Percentiles rank a stretch among this genome's conserved stretches.
phyloP scores from a whole-genome alignment of 768 basidiomycete species.

The Suillus bovinus region DNA sequence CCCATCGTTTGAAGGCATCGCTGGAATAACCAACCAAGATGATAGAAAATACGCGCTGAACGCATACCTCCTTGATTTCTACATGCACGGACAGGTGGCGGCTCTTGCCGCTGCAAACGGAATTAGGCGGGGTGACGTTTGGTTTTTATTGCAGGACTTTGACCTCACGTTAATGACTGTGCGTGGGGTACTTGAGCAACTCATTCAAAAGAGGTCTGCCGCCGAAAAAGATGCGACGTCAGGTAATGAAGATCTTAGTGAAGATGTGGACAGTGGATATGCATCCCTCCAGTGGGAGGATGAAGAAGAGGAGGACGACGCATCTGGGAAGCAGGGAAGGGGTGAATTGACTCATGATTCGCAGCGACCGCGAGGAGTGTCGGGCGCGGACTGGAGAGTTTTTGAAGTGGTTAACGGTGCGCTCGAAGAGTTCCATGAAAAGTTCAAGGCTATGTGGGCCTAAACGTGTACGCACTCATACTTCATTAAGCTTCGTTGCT shows the following conservation, averaged over 20 bases:
- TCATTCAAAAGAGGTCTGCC: conserved; percentile 34
- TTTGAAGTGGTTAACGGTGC: conserved; percentile 48
- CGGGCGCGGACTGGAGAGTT: conserved; percentile 53
- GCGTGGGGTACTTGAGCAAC: conserved; percentile 48
- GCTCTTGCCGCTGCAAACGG: conserved; percentile 53
- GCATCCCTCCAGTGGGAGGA: conserved; percentile 21
- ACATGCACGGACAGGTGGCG: conserved; percentile 57
- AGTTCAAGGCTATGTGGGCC: conserved; percentile 68
- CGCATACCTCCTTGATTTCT: conserved; percentile 71
- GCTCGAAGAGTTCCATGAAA: conserved; percentile 52
- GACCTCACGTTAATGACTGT: conserved; percentile 49
- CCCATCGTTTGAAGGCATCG: conserved; percentile 49
- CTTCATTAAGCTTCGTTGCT: not conserved
- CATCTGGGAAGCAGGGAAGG: conserved; percentile 7
- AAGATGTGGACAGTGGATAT: conserved; percentile 38
- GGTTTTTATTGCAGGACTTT: conserved; percentile 66
- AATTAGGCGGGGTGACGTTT: conserved; percentile 62
- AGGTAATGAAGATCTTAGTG: conserved; percentile 20
- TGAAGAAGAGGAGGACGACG: conserved; percentile 22
- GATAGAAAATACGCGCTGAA: conserved; percentile 44
- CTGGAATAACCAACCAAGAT: conserved; percentile 17
- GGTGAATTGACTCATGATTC: not conserved
- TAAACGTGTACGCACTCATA: conserved; percentile 13
- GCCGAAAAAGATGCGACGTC: conserved; percentile 16
- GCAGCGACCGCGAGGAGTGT: conserved; percentile 38